phyloP scores from a whole-genome alignment of 805 yeast genomes.

The Yarrowia bubula region DNA sequence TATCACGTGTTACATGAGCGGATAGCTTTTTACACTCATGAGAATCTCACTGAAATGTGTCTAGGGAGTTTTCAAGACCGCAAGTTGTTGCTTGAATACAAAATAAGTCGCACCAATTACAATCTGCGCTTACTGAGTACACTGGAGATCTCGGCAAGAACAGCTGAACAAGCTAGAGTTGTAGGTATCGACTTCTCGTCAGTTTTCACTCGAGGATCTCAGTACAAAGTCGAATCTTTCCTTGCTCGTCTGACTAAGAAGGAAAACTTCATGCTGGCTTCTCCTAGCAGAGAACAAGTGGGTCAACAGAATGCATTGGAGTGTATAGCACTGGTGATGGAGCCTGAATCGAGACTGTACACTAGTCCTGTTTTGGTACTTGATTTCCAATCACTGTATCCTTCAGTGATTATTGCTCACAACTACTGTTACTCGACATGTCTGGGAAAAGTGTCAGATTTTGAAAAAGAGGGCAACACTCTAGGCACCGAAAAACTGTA shows the following conservation, averaged over 20 bases:
- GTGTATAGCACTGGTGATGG: constrained; percentile 87
- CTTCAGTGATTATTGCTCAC: constrained; percentile 87
- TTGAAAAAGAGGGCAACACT: constrained; percentile 39
- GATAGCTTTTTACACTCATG: constrained; percentile 59
- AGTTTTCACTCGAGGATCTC: constrained; percentile 87
- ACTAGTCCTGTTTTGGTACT: constrained; percentile 86
- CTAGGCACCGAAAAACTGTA: constrained; percentile 45
- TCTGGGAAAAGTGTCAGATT: constrained; percentile 40
- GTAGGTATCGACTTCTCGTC: constrained; percentile 90
- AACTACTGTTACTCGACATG: constrained; percentile 62
- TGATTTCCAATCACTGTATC: constrained; percentile 92
- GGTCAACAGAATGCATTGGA: constrained; percentile 82
- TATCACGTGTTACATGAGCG: constrained; percentile 65
- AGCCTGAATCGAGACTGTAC: constrained; percentile 80
- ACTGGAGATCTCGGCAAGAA: constrained; percentile 66
- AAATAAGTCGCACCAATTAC: constrained; percentile 46
- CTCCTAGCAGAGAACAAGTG: constrained; percentile 80
- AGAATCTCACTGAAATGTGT: constrained; percentile 45
- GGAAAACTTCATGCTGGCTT: constrained; percentile 67
- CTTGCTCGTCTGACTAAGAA: constrained; percentile 69
- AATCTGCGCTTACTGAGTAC: constrained; percentile 52
- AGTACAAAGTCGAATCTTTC: constrained; percentile 87
- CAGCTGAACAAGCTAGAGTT: constrained; percentile 78
- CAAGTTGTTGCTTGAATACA: constrained; percentile 43
- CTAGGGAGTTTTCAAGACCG: neutral